These are phyloP conservation scores for Pythium monospermum DNA, from an alignment of 352 stramenopile species.

Conservation along the genomic window DNA sequence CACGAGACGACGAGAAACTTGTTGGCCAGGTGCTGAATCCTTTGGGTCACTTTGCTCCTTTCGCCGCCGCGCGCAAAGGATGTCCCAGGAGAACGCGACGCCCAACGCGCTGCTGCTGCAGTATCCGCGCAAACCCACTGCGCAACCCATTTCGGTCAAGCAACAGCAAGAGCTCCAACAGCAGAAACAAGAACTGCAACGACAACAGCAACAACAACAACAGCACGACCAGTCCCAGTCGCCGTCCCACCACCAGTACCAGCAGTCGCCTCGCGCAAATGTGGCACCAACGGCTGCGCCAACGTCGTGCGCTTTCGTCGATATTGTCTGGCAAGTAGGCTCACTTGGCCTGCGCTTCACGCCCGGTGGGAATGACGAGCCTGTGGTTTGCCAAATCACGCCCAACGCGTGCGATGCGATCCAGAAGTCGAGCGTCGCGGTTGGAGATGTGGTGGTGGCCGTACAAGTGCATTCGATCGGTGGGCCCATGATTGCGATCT, in stretches of 20 bases:
- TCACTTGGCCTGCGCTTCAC: constrained; percentile 68
- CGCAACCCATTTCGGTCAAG: constrained; percentile 33
- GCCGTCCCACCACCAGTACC: neutral
- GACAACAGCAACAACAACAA: neutral
- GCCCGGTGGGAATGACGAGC: constrained; percentile 52
- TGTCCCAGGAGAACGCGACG: no score
- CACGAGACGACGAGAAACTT: no score
- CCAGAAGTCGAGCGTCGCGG: constrained; percentile 37
- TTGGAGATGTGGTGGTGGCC: constrained; percentile 61
- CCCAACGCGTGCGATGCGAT: constrained; percentile 39
- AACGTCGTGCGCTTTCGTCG: constrained; percentile 25
- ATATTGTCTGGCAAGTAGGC: constrained; percentile 55
- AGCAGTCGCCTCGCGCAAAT: neutral
- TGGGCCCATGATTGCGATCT: constrained; percentile 29
- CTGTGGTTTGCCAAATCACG: constrained; percentile 72
- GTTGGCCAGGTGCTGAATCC: no score
- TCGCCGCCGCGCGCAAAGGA: no score
- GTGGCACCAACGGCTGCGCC: neutral
- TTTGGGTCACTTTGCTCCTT: no score
- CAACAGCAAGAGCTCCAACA: neutral
- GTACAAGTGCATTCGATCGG: constrained; percentile 36
- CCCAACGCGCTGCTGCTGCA: constrained; percentile 5
- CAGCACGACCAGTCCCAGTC: neutral
- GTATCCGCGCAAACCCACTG: constrained; percentile 10
- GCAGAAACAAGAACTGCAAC: no score